These are phyloP conservation scores for Astragalus glycyphyllos DNA, from an alignment of 306 rosid genomes.

Conservation along the genomic window DNA sequence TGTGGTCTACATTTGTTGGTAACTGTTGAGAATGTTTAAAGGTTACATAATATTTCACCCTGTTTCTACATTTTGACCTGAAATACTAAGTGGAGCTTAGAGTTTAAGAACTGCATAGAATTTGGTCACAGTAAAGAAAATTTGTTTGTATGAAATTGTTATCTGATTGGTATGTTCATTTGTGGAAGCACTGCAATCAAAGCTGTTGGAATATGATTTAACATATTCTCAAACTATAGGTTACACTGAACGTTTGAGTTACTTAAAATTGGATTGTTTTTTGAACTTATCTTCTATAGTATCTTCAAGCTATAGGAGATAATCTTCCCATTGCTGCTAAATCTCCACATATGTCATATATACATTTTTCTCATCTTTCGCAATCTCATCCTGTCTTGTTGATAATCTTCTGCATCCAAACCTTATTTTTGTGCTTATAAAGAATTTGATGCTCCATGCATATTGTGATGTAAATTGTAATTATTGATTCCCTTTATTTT, in stretches of 20 bases:
- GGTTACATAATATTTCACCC: not conserved
- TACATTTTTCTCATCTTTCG: too few species aligned
- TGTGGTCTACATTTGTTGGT: conserved; percentile 23
- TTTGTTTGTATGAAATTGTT: not conserved
- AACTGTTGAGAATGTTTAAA: conserved; percentile 26
- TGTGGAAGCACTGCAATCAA: conserved; percentile 3
- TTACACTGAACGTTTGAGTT: not conserved
- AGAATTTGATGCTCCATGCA: not conserved
- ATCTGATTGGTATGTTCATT: not conserved
- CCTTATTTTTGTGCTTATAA: conserved; percentile 1
- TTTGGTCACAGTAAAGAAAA: not conserved
- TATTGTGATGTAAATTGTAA: not conserved
- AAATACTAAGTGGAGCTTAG: conserved; percentile 2
- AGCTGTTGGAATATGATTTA: conserved; percentile 18
- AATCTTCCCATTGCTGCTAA: too few species aligned
- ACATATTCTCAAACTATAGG: not conserved
- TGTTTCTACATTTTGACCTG: conserved; percentile 17
- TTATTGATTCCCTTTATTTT: conserved; percentile 10
- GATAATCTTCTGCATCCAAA: not conserved
- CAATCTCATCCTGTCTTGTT: conserved; percentile 19
- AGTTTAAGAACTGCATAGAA: conserved; percentile 8
- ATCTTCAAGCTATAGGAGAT: not conserved
- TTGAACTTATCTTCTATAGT: not conserved
- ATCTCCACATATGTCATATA: too few species aligned
- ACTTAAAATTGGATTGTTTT: not conserved